A percentile compares a stretch with the other conserved stretches of the same genome.
Evolutionary conservation across 116 monocot species (phyloP).

Genomic region (Iris pallida): DNA sequence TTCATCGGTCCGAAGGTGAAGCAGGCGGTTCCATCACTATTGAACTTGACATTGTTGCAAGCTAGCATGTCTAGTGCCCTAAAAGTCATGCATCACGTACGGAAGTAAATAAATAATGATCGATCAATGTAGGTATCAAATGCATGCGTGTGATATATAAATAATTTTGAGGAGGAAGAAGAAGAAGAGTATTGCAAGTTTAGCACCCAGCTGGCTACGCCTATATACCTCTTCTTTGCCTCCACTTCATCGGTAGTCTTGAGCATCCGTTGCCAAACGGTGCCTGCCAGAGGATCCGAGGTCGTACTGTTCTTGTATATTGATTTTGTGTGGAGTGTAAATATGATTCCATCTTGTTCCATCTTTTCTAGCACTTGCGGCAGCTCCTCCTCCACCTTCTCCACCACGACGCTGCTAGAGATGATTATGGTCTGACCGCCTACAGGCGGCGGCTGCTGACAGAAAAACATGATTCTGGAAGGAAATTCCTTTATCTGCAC

Average conservation of each 20-base stretch:
- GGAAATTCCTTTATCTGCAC: conserved; percentile 9
- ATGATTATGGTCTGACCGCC: conserved; percentile 11
- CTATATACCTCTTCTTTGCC: conserved; percentile 28
- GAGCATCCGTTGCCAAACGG: conserved; percentile 28
- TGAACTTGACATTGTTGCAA: conserved; percentile 4
- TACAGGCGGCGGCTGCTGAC: background rate
- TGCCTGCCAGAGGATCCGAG: background rate
- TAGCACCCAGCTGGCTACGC: no score
- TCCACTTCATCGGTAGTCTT: conserved; percentile 17
- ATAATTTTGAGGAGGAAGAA: no score
- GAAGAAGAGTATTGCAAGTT: no score
- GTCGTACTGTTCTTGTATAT: background rate
- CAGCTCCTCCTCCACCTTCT: conserved; percentile 5
- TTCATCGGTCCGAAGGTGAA: conserved; percentile 20
- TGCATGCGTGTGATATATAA: no score
- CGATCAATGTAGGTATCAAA: no score
- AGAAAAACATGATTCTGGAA: conserved; percentile 2
- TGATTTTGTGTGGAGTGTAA: background rate
- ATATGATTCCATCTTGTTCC: background rate
- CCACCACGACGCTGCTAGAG: conserved; percentile 1
- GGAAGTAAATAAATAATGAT: no score
- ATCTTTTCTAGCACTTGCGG: background rate
- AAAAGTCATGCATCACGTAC: no score
- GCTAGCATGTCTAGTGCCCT: conserved; percentile 10
- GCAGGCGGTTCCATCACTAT: conserved; percentile 10